Conservation (phyloP, 73 alveolate genomes). For the Tetrahymena thermophila region DNA sequence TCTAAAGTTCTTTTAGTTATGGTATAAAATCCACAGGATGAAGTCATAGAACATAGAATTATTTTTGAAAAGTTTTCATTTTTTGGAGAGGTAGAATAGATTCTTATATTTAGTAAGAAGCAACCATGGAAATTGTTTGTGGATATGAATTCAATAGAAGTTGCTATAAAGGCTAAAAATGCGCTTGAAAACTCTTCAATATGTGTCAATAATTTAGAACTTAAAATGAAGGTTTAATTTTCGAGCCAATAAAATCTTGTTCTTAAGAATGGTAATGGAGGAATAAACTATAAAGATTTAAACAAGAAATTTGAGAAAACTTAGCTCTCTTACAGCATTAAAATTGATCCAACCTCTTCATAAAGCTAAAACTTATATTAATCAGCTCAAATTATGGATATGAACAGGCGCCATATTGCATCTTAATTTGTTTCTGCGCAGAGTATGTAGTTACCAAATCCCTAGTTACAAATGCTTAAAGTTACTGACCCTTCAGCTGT, state of each 20-base stretch:
- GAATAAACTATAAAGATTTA: neutral
- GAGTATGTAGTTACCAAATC: neutral
- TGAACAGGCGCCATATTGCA: neutral
- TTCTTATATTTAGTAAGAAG: neutral
- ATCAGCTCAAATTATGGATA: neutral
- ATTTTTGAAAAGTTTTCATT: neutral
- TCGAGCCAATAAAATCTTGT: neutral
- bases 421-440: neutral
- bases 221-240: neutral
- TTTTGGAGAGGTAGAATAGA: neutral
- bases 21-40: neutral
- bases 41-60: neutral
- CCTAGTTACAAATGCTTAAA: neutral
- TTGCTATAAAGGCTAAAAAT: neutral
- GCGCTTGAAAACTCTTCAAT: neutral
- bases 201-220: neutral
- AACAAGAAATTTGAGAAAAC: neutral
- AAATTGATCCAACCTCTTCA: neutral
- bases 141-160: neutral
- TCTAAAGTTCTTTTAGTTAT: neutral
- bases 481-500: neutral
- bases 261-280: neutral
- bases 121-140: neutral
- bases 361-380: neutral
- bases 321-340: neutral